phyloP scores from a whole-genome alignment of 1,284 basidiomycete genomes.

The Melampsora americana region DNA sequence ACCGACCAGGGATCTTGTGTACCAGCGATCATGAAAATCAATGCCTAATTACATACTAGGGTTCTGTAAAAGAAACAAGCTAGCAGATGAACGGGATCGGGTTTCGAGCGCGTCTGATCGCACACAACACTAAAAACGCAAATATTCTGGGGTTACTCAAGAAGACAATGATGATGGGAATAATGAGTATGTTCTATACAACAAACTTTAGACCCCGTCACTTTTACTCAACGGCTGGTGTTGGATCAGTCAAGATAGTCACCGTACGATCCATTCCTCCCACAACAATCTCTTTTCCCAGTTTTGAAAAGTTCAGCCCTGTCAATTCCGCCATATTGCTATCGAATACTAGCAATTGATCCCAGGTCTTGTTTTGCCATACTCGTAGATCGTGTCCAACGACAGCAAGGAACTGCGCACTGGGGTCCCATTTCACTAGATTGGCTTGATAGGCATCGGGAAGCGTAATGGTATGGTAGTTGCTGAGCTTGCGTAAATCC shows the following conservation, averaged over 20 bases:
- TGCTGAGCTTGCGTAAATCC: constrained; percentile 85
- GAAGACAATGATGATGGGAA: too few species aligned
- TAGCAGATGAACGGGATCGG: too few species aligned
- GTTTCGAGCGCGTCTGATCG: too few species aligned
- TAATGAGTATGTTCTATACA: too few species aligned
- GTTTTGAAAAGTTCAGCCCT: constrained; percentile 68
- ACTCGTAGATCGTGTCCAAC: constrained; percentile 74
- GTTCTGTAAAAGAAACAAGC: too few species aligned
- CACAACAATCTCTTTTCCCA: constrained; percentile 67
- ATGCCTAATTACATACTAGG: too few species aligned
- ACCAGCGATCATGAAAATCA: too few species aligned
- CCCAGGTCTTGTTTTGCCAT: constrained; percentile 90
- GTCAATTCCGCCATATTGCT: constrained; percentile 71
- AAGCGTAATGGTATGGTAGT: constrained; percentile 61
- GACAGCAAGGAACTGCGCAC: constrained; percentile 80
- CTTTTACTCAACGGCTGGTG: not conserved
- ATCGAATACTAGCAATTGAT: constrained; percentile 74
- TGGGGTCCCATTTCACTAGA: constrained; percentile 77
- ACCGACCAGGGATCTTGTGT: too few species aligned
- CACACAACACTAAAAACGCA: not conserved
- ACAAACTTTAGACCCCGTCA: not conserved
- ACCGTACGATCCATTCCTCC: constrained; percentile 49
- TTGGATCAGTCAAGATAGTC: constrained; percentile 45
- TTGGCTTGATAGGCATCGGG: constrained; percentile 63
- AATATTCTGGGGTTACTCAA: too few species aligned